Percentiles rank a stretch among this genome's conserved stretches.
Conservation (phyloP, 306 rosid genomes). For the Vicia faba region DNA sequence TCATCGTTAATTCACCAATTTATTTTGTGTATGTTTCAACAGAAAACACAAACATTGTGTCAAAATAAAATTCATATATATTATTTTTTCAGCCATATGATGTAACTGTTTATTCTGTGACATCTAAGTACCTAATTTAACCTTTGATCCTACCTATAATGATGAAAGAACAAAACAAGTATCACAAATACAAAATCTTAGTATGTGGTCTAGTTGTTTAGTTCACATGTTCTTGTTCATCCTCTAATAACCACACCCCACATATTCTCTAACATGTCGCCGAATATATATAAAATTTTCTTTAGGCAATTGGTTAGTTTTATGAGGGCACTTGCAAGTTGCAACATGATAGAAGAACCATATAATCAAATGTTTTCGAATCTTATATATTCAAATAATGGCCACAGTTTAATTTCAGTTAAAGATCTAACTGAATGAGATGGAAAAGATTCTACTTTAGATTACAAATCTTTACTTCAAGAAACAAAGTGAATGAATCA, state of each 20-base stretch:
- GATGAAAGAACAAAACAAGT: too few species aligned
- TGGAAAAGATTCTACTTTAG: conserved; percentile 27
- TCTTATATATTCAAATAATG: conserved; percentile 41
- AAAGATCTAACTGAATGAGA: conserved; percentile 33
- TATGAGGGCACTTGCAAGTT: conserved; percentile 4
- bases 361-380: conserved; percentile 30
- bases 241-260: background rate
- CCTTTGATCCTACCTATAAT: too few species aligned
- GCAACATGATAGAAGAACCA: conserved; percentile 27
- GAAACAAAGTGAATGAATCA: conserved; percentile 6
- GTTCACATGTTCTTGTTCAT: background rate
- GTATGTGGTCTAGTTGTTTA: background rate
- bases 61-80: too few species aligned
- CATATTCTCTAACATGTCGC: too few species aligned
- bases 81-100: too few species aligned
- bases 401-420: conserved; percentile 36
- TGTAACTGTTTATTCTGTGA: too few species aligned
- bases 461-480: background rate
- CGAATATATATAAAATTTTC: conserved; percentile 24
- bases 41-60: too few species aligned
- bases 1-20: too few species aligned
- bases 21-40: too few species aligned
- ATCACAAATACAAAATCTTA: background rate
- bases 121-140: too few species aligned
- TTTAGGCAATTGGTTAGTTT: conserved; percentile 31